Conservation (phyloP, 2,329 filamentous ascomycete species). For the Sphaerulina vaccinii region DNA sequence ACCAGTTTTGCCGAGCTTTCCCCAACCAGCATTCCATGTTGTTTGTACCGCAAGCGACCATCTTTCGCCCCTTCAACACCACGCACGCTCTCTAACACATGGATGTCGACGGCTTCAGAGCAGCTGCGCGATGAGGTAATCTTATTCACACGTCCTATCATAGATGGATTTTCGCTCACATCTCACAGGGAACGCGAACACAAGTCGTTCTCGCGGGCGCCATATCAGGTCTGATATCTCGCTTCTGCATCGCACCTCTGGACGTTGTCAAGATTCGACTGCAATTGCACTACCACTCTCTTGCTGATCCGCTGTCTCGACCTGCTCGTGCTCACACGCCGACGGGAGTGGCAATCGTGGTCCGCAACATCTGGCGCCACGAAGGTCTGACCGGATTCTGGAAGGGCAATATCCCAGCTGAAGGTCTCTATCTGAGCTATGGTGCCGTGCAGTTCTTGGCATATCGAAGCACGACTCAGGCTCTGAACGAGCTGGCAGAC, state of each 20-base stretch:
- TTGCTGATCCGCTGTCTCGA: constrained; percentile 68
- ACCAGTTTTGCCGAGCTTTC: constrained; percentile 2
- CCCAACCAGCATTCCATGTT: neutral
- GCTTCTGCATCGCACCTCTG: constrained; percentile 90
- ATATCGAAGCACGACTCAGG: constrained; percentile 72
- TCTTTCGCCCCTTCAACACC: too few species aligned
- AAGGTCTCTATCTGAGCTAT: constrained; percentile 91
- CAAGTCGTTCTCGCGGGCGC: constrained; percentile 67
- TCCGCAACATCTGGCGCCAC: constrained; percentile 67
- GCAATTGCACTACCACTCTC: constrained; percentile 85
- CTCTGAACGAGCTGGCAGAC: constrained; percentile 57
- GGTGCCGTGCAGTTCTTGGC: constrained; percentile 84
- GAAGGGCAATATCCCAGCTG: constrained; percentile 97
- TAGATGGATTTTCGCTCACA: constrained; percentile 13
- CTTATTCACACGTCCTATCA: constrained; percentile 10
- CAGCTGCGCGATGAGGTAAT: constrained; percentile 68
- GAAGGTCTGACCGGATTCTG: constrained; percentile 85
- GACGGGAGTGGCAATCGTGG: constrained; percentile 30
- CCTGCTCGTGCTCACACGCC: constrained; percentile 35
- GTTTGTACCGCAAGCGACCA: too few species aligned
- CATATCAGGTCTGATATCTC: constrained; percentile 80
- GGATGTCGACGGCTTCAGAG: constrained; percentile 63
- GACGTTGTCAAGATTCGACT: constrained; percentile 98
- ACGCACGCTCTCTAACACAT: too few species aligned
- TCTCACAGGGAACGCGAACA: constrained; percentile 59